Percentiles rank a stretch among this genome's conserved stretches.
These are phyloP conservation scores for Nidula microcarpa DNA, from an alignment of 768 basidiomycete genomes.

Conservation along the genomic window DNA sequence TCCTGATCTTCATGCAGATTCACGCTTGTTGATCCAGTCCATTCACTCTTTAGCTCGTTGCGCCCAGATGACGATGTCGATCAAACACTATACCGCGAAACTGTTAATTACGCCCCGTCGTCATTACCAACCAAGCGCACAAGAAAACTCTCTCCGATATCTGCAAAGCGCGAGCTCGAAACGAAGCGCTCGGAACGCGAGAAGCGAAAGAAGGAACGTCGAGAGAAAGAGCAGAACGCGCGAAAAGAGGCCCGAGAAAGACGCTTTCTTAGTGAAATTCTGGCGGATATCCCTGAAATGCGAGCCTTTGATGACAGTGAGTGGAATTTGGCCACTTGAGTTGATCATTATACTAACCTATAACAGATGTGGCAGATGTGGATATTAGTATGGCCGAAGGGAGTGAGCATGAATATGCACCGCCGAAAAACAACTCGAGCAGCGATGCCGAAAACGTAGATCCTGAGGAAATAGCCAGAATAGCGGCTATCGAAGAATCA, in stretches of 20 bases:
- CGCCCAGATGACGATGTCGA: constrained; percentile 23
- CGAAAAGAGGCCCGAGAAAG: constrained; percentile 33
- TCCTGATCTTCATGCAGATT: not conserved
- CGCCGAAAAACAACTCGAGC: not conserved
- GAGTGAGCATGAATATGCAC: not conserved
- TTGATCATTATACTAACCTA: too few relatives aligned
- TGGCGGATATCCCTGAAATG: constrained; percentile 26
- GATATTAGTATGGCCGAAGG: too few relatives aligned
- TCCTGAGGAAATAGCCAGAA: constrained; percentile 30
- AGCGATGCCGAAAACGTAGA: constrained; percentile 13
- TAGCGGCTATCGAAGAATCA: constrained; percentile 55
- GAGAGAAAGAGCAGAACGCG: constrained; percentile 32
- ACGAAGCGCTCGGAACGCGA: constrained; percentile 35
- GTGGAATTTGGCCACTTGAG: too few relatives aligned
- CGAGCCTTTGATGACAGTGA: too few relatives aligned
- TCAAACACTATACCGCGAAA: constrained; percentile 25
- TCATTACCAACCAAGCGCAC: constrained; percentile 39
- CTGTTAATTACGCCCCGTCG: constrained; percentile 24
- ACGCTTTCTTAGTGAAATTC: constrained; percentile 37
- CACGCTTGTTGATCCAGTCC: constrained; percentile 16
- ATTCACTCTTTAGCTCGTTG: constrained; percentile 30
- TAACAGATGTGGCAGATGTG: too few relatives aligned
- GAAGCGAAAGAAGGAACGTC: constrained; percentile 35
- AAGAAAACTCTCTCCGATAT: constrained; percentile 44
- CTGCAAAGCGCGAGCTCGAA: constrained; percentile 32